Evolutionary conservation across 108 stramenopile genomes (phyloP), one percentile per base, ranked within the genome.

Genomic region (Schizochytrium sp.): DNA sequence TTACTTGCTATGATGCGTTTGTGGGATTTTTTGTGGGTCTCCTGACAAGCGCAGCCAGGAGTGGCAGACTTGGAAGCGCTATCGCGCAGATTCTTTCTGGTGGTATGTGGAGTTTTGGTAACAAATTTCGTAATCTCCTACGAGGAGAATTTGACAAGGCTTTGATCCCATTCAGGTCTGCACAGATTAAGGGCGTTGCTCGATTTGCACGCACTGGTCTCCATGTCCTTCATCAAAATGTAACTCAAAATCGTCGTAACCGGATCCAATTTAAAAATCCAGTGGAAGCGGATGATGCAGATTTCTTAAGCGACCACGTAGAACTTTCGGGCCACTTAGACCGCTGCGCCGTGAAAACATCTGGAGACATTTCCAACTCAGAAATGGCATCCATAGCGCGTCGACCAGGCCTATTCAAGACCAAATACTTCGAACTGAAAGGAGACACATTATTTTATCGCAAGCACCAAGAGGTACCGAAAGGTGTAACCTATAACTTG

Each of bases 401-500:
- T 38, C 76, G 76, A 1, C 47, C 38, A 7, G 76, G 76, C 47
- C 13, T 10, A 47, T 83, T 83, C 76, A 83, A 83, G 53, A 83
- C 76, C 45, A 83, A 83, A 53, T 83, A 55, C 76, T 83, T 83
- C 55, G 76, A 83, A 53, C 76, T 83, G 50, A 83, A 83, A 40
- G 76, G 76, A 2, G 76, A 83, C 76, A 83, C 76, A 5, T 40
- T 83, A n/a, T 83, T 83, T 83, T 83, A 83, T 40, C 76, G 76
- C 76, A 83, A 83, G 47, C 76, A 83, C 76, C 47, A 83, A 83
- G 53, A 55, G 13, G 53, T 83, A 1, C 76, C 76, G 15, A 83
- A 83, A 53, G 76, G 76, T 5, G 53, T 42, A 47, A 83, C 76
- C 15, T 83, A 83, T 28, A 83, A 83, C 28, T 28, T 83, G 17